These are phyloP conservation scores for Gloeopeniophorella convolvens DNA, from an alignment of 768 basidiomycete species.

Conservation along the genomic window DNA sequence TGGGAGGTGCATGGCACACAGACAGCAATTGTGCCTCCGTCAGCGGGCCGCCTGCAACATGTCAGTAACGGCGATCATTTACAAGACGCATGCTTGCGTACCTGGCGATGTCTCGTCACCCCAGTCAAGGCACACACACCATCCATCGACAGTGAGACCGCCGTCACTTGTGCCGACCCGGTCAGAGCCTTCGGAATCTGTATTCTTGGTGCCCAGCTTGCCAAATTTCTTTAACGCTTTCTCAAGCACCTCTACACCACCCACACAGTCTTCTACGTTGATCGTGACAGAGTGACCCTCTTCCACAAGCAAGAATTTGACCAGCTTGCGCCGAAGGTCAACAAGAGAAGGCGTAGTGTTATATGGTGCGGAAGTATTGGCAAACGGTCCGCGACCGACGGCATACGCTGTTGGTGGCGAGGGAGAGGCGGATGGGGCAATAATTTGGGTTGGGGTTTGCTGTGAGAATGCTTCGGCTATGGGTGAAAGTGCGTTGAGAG, in stretches of 20 bases:
- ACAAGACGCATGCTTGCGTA: constrained; percentile 29
- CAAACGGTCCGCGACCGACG: constrained; percentile 58
- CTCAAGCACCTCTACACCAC: constrained; percentile 82
- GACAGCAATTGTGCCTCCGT: constrained; percentile 75
- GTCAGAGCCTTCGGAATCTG: constrained; percentile 40
- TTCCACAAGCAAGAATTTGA: constrained; percentile 85
- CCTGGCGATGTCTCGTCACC: constrained; percentile 45
- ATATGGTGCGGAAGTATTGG: constrained; percentile 38
- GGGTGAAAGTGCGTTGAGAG: constrained; percentile 52
- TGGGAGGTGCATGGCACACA: constrained; percentile 76
- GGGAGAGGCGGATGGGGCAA: constrained; percentile 39
- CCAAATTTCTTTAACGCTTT: constrained; percentile 87
- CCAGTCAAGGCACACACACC: constrained; percentile 75
- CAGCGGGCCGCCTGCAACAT: constrained; percentile 57
- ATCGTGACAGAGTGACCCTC: constrained; percentile 70
- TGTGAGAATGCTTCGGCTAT: constrained; percentile 60
- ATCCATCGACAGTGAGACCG: constrained; percentile 78
- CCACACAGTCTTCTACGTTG: constrained; percentile 72
- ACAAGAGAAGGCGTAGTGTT: constrained; percentile 52
- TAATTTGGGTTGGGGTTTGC: constrained; percentile 30
- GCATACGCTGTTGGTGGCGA: constrained; percentile 33
- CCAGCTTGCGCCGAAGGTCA: constrained; percentile 73
- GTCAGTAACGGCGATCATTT: constrained; percentile 2
- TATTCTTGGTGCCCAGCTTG: constrained; percentile 45
- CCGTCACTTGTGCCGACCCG: constrained; percentile 66